A percentile compares a stretch with the other conserved stretches of the same genome.
phyloP scores from a whole-genome alignment of 495 filamentous ascomycete species.

The Penicillium mononematosum region DNA sequence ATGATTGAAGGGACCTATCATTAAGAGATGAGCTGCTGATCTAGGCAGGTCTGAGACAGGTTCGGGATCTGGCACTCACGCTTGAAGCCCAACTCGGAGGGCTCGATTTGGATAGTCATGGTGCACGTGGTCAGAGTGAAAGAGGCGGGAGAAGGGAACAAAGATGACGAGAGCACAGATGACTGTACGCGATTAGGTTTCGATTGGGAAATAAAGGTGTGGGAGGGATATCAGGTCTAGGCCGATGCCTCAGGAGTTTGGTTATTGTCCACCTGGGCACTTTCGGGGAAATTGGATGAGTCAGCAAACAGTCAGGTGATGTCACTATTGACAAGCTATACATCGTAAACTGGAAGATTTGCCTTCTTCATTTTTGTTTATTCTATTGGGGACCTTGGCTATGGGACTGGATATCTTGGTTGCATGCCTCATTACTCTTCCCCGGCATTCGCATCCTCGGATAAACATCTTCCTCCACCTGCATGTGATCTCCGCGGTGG shows the following conservation, averaged over 20 bases:
- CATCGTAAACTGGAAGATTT: background rate
- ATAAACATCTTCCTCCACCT: background rate
- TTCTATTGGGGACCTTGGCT: background rate
- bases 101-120: constrained; percentile 95
- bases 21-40: constrained; percentile 22
- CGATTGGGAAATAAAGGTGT: constrained; percentile 16
- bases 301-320: constrained; percentile 35
- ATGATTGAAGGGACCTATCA: constrained; percentile 81
- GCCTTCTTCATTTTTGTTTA: background rate
- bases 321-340: constrained; percentile 9
- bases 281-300: constrained; percentile 23
- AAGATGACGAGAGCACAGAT: background rate
- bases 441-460: background rate
- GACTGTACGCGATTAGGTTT: constrained; percentile 16
- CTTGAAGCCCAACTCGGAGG: constrained; percentile 86
- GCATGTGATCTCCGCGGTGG: constrained; percentile 1
- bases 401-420: background rate
- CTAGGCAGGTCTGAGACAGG: constrained; percentile 1
- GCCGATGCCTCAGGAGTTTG: constrained; percentile 29
- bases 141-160: constrained; percentile 2
- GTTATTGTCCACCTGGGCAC: constrained; percentile 20
- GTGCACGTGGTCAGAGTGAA: constrained; percentile 26
- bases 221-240: constrained; percentile 24
- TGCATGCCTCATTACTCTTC: background rate
- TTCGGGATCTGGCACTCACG: constrained; percentile 56